Base-by-base conservation (phyloP, 345 rosid genomes). In the Acer saccharum region DNA sequence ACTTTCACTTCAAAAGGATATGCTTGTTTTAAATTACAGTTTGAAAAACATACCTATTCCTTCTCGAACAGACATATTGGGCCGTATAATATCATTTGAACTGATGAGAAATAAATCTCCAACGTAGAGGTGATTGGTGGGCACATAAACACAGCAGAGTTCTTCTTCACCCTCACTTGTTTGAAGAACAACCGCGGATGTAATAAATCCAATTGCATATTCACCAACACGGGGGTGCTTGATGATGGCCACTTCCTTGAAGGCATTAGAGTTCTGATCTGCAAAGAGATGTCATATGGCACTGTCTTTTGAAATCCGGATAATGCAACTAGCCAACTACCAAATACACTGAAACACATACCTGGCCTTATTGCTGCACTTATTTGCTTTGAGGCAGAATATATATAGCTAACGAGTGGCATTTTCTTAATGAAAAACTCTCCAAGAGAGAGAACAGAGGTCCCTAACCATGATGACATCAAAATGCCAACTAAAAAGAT, bases 401-500 rank as follows among this genome's bases (percentile, higher is more conserved):
- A 88, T 35, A 88, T 88, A 72, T 83, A 88, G 74, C 89, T 85
- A 71, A 88, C 85, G 43, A 88, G 84, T 3, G 88, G 91, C 91
- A 86, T 86, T 78, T 83, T 72, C 83, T 85, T 88, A 48, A 88
- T 88, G 78, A 88, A 86, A 87, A 86, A 86, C 79, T 88, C 89
- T 0, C 91, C 87, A 9, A 88, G 85, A 66, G 87, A 73, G 62
- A 86, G 83, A 44, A 88, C 85, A 43, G 88, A 84, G 72, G 88
- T 75, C 65, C 88, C 88, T 83, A 86, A 79, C 89, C 91, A 88
- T 10, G 91, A 88, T 27, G 91, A 88, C 91, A 88, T 86, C 83
- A 88, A 88, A 61, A 86, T 83, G 20, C 89, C 91, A 20, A 86
- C 87, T 81, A 88, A 62, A 84, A 86, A 86, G 70, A 86, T 86